A percentile compares a stretch with the other conserved stretches of the same genome.
These are phyloP conservation scores for Phlebopus sp. DNA, from an alignment of 1,284 basidiomycete species.

Conservation along the genomic window DNA sequence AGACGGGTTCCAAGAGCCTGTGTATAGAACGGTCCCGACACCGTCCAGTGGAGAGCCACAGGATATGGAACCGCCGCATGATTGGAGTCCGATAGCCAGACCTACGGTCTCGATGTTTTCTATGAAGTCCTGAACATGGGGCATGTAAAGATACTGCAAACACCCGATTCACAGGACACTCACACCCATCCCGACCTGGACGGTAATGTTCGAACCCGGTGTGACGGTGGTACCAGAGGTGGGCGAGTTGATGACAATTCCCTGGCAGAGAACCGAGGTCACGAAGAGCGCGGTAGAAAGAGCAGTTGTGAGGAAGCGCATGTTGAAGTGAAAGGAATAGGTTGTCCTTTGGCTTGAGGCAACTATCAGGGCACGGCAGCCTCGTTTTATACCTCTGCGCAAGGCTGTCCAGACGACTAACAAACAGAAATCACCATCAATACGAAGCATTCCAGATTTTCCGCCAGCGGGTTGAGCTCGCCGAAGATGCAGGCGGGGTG, in stretches of 20 bases:
- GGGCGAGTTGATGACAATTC: conserved; percentile 4
- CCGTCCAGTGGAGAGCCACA: conserved; percentile 16
- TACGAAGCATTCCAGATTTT: too few relatives aligned
- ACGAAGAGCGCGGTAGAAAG: conserved; percentile 1
- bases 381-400: too few relatives aligned
- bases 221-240: conserved; percentile 7
- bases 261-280: conserved; percentile 1
- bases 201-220: conserved; percentile 11
- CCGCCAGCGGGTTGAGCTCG: too few relatives aligned
- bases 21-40: conserved; percentile 24
- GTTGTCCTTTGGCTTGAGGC: too few relatives aligned
- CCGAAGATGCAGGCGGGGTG: too few relatives aligned
- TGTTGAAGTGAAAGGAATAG: neutral
- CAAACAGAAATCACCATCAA: too few relatives aligned
- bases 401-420: too few relatives aligned
- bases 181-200: conserved; percentile 24
- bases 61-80: conserved; percentile 9
- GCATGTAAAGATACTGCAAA: neutral
- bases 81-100: conserved; percentile 24
- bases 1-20: conserved; percentile 18
- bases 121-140: conserved; percentile 11
- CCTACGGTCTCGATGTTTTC: conserved; percentile 26
- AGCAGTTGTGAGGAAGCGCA: conserved; percentile 1
- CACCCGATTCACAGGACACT: neutral
- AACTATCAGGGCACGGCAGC: too few relatives aligned